These are phyloP conservation scores for Curvularia sp. DNA, from an alignment of 2,329 filamentous ascomycete genomes.

Conservation along the genomic window DNA sequence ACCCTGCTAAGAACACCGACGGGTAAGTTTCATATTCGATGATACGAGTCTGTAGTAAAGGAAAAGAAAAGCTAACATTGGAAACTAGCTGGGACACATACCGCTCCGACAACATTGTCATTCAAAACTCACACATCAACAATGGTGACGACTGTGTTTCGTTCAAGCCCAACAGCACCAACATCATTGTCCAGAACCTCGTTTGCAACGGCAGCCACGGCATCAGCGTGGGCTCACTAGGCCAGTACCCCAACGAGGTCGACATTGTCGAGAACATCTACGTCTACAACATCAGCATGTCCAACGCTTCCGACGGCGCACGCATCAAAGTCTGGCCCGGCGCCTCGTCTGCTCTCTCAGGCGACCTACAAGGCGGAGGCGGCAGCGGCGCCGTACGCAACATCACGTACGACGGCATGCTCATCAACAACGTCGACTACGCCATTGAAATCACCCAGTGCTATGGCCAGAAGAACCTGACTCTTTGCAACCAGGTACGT, in stretches of 20 bases:
- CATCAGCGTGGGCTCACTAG: constrained; percentile 74
- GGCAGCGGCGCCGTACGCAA: constrained; percentile 69
- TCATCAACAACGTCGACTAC: constrained; percentile 68
- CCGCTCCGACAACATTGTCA: constrained; percentile 66
- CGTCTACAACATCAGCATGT: constrained; percentile 51
- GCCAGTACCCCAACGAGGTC: constrained; percentile 68
- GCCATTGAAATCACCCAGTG: constrained; percentile 71
- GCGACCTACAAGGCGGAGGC: constrained; percentile 70
- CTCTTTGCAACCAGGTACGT: constrained; percentile 61
- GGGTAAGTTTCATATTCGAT: constrained; percentile 39
- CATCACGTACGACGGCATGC: constrained; percentile 70
- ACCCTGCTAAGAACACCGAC: constrained; percentile 70
- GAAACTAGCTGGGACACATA: constrained; percentile 63
- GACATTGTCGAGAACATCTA: constrained; percentile 75
- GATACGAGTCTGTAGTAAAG: too few species aligned
- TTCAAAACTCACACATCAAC: constrained; percentile 70
- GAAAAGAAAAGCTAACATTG: neutral
- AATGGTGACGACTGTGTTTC: constrained; percentile 76
- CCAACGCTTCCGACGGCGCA: constrained; percentile 64
- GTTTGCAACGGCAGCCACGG: constrained; percentile 74
- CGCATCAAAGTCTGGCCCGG: constrained; percentile 79
- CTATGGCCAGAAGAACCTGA: constrained; percentile 68
- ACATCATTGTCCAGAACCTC: constrained; percentile 72
- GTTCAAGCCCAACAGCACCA: constrained; percentile 76
- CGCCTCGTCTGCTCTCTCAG: constrained; percentile 61